Percentiles rank a stretch among this genome's conserved stretches.
Conservation (phyloP, 345 rosid genomes). For the Boechera divaricarpa region DNA sequence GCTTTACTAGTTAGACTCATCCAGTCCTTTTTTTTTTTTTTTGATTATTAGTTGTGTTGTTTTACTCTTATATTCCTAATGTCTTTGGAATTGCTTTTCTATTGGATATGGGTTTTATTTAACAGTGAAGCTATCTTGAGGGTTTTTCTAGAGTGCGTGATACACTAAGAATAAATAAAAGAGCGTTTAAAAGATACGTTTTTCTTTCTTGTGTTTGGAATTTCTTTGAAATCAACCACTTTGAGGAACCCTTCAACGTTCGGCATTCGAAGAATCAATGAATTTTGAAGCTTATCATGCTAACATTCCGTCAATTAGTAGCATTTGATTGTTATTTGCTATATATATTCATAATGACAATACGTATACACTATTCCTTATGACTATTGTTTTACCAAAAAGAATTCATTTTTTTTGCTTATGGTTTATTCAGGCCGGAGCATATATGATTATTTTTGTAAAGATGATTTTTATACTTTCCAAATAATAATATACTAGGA, state of each 20-base stretch:
- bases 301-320: neutral
- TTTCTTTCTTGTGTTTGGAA: neutral
- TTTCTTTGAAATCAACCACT: neutral
- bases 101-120: neutral
- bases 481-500: too few species aligned
- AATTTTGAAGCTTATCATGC: conserved; percentile 8
- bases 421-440: neutral
- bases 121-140: neutral
- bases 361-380: neutral
- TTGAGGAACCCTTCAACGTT: neutral
- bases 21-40: neutral
- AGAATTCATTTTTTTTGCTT: too few species aligned
- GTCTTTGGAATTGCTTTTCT: neutral
- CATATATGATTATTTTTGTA: too few species aligned
- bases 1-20: neutral
- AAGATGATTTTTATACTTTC: too few species aligned
- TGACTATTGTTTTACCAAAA: neutral
- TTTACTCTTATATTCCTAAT: neutral
- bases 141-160: neutral
- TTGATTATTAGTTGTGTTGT: neutral
- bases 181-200: neutral
- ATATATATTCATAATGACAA: neutral
- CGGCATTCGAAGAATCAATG: neutral
- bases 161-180: neutral
- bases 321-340: neutral